Conservation (phyloP, 1,139 yeast species). For the Yamadazyma diospyri region DNA sequence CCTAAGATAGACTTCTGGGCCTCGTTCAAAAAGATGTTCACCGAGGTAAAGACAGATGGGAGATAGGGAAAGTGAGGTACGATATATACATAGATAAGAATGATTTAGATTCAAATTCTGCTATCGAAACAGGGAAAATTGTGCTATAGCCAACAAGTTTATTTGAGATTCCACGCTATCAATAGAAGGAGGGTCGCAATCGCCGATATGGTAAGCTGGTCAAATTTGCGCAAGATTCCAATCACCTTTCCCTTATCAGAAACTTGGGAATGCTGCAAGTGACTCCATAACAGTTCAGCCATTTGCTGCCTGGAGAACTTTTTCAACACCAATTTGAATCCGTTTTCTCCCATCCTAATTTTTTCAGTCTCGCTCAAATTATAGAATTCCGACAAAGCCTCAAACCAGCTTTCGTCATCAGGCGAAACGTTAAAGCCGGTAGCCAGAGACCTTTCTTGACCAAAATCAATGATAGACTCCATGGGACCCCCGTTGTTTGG, state of each 20-base stretch:
- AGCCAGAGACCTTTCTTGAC: constrained; percentile 37
- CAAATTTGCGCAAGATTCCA: constrained; percentile 2
- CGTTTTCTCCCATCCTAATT: constrained; percentile 43
- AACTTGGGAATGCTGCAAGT: constrained; percentile 15
- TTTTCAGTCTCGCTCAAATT: constrained; percentile 20
- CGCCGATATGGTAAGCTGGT: constrained; percentile 1
- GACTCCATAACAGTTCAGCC: constrained; percentile 47
- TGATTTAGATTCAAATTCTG: constrained; percentile 2
- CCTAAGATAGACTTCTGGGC: constrained; percentile 28
- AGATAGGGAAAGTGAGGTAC: neutral
- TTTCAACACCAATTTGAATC: constrained; percentile 46
- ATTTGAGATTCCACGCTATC: constrained; percentile 4
- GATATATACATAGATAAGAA: too few relatives aligned
- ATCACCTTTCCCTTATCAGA: constrained; percentile 15
- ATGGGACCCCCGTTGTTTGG: constrained; percentile 90
- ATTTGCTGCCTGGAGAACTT: constrained; percentile 61
- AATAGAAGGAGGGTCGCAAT: constrained; percentile 1
- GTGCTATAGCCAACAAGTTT: too few relatives aligned
- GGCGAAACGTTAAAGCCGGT: constrained; percentile 77
- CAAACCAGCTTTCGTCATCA: constrained; percentile 54
- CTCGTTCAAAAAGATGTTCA: constrained; percentile 32
- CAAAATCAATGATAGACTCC: constrained; percentile 63
- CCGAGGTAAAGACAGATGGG: constrained; percentile 10
- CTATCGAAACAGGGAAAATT: too few relatives aligned
- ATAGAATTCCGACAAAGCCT: constrained; percentile 40